Conservation (phyloP, 345 rosid species). For the Populus ilicifolia region DNA sequence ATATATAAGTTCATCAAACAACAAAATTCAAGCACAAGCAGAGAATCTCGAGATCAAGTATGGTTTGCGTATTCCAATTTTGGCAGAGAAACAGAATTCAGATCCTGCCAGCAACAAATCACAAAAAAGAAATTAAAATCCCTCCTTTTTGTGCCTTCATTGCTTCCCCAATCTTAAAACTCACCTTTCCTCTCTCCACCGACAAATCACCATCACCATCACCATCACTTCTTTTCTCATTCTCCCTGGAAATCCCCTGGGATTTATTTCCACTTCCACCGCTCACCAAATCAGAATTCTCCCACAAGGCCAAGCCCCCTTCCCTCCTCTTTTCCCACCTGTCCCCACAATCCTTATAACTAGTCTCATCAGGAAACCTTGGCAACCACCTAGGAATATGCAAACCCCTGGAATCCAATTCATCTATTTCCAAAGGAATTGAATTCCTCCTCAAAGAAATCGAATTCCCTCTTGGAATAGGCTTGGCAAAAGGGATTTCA, state of each 20-base stretch:
- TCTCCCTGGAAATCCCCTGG: not conserved
- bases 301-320: slow-evolving; percentile 22
- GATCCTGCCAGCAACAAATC: not conserved
- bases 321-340: not conserved
- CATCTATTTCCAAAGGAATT: not conserved
- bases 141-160: not conserved
- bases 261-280: not conserved
- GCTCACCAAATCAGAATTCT: slow-evolving; percentile 8
- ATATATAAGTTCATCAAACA: not conserved
- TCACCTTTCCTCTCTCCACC: slow-evolving; percentile 15
- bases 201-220: slow-evolving; percentile 19
- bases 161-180: slow-evolving; percentile 17
- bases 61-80: not conserved
- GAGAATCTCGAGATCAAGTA: not conserved
- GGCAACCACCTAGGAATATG: slow-evolving; percentile 44
- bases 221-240: not conserved
- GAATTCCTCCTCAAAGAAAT: not conserved
- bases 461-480: slow-evolving; percentile 28
- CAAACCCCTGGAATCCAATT: not conserved
- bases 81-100: not conserved
- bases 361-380: slow-evolving; percentile 25
- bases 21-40: not conserved
- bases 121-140: not conserved
- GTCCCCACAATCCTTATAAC: not conserved
- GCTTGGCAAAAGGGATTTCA: slow-evolving; percentile 61